Base-by-base conservation (phyloP, 257 asterid species). In the Przewalskia tangutica region DNA sequence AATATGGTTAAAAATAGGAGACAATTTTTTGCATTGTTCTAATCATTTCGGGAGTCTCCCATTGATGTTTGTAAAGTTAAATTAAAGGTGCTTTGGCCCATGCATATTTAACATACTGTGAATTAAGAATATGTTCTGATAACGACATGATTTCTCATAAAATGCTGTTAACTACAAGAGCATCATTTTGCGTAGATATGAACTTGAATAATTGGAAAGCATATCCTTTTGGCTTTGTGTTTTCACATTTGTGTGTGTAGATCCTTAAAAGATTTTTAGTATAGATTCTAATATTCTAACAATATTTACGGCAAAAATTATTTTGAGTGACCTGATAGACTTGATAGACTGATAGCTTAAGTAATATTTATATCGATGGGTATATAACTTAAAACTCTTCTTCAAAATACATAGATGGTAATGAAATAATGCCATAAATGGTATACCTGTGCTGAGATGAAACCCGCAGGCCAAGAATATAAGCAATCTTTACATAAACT, bases 391-490 rank as follows among this genome's bases (percentile, higher is more conserved):
- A 9, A 20, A 20, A 14, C 7, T 20, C 17, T 2, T 27, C 32
- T 27, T 0, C 32, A 27, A 4, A 64, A 23, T 75, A 81, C 27
- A 51, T 53, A 17, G 63, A 56, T 17, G 63, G 23, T 56, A n/a
- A 56, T 56, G 62, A 55, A 17, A 1, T n/a, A n/a, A 10, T 56
- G 8, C 36, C 32, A 67, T 3, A 6, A 12, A 46, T 58, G 2
- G 4, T 55, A 27, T 27, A 92, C 98, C 98, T 94, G 85, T 91
- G 95, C 7, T 91, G 79, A 83, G 93, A 84, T 38, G 97, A 92
- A 82, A 94, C 97, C 87, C 98, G 88, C 2, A 94, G 90, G 20
- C 98, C 97, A 18, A 91, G 88, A 83, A 94, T 84, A 81, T 91
- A 94, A 56, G 95, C 97, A 87, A 94, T 86, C 60, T 90, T 89